Base-by-base conservation (phyloP, 1,139 yeast species). In the Yamadazyma buinensis region DNA sequence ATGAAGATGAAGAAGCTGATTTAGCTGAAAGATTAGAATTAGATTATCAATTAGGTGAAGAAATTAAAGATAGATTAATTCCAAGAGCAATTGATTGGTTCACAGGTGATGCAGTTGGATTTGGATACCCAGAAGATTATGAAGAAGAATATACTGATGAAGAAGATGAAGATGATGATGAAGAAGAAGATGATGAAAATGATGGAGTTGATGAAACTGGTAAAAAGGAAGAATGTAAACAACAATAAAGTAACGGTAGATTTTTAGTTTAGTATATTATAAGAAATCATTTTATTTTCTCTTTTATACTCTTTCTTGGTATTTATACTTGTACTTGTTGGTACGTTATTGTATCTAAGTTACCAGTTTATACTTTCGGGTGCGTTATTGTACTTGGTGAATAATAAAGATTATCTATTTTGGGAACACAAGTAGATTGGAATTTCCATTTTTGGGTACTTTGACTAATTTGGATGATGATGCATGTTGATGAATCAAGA, bases 11-110 rank as follows among this genome's bases (percentile, higher is more conserved):
- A 17, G 83, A 80, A 39, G 86, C 75, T 34, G 92, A 83, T 42
- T 69, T 87, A 49, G 97, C 90, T 58, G 84, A 79, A 38, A 77
- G 87, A 56, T 75, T 92, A 51, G 97, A 90, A 52, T 70, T 85
- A 52, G 99, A 92, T 64, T 94, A 92, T 67, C 95, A 90, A 56
- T 72, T 90, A 47, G 99, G 98, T 42, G 99, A 92, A 64, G 94
- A 88, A 55, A 80, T 92, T 59, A 92, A 94, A 69, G 97, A 94
- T 60, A 83, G 94, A 61, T 76, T 92, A 57, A 84, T 92, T 48
- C 97, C 97, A 45, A 80, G 96, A 54, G 97, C 97, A 37, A 77
- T 92, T 51, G 97, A 90, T 61, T 92, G 97, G 97, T 92, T 87
- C 60, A 90, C 97, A 13, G 97, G 98, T 34, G 88, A 84, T 48